phyloP scores from a whole-genome alignment of 495 filamentous ascomycete genomes.

The Aspergillus campestris region DNA sequence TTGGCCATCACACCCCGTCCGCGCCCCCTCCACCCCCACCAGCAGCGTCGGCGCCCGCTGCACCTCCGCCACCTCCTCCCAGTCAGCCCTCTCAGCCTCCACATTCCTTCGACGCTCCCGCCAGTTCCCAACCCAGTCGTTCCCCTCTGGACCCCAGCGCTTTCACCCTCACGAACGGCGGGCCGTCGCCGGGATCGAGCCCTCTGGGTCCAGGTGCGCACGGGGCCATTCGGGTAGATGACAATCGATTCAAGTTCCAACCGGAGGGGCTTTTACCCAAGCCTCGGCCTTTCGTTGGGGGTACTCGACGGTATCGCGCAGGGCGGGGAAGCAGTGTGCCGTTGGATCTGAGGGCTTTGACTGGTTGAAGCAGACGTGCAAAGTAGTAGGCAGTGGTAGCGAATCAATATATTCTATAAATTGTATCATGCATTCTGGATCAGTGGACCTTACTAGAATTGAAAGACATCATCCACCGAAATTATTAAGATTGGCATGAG shows the following conservation, averaged over 20 bases:
- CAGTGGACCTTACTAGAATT: neutral
- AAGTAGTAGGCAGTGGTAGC: conserved; percentile 15
- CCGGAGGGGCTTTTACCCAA: conserved; percentile 74
- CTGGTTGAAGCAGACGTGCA: conserved; percentile 18
- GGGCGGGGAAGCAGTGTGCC: conserved; percentile 92
- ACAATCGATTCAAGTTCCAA: conserved; percentile 80
- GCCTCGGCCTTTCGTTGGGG: conserved; percentile 68
- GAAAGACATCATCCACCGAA: too few species aligned
- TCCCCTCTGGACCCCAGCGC: conserved; percentile 65
- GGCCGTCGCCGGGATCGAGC: conserved; percentile 24
- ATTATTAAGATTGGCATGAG: too few species aligned
- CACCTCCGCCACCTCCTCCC: conserved; percentile 40
- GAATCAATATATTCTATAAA: too few species aligned
- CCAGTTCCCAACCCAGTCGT: conserved; percentile 35
- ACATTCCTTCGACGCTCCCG: conserved; percentile 39
- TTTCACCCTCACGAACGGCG: conserved; percentile 63
- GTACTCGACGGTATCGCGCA: conserved; percentile 70
- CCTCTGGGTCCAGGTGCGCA: conserved; percentile 25
- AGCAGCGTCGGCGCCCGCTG: conserved; percentile 39
- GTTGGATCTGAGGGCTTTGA: conserved; percentile 59
- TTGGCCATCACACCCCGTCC: conserved; percentile 44
- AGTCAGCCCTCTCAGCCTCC: conserved; percentile 41
- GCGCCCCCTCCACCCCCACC: conserved; percentile 46
- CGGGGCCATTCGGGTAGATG: conserved; percentile 55
- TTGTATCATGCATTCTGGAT: neutral